A percentile compares a stretch with the other conserved stretches of the same genome.
Evolutionary conservation across 192 early-diverging fungal genomes (phyloP).

Genomic region (Coemansia sp.): DNA sequence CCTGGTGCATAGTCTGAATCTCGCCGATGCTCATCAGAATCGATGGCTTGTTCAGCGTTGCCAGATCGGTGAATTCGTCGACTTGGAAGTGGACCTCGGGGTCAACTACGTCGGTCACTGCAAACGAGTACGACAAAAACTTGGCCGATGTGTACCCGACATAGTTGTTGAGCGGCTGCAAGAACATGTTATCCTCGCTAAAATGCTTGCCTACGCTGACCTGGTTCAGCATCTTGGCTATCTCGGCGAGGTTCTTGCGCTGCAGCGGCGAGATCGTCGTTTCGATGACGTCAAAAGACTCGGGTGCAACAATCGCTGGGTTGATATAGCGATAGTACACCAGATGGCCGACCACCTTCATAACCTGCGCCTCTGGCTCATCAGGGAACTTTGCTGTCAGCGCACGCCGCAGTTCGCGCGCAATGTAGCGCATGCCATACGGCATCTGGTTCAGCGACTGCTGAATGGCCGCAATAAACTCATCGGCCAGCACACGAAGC

Average conservation of each 20-base stretch:
- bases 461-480: slow-evolving; percentile 81
- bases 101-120: slow-evolving; percentile 80
- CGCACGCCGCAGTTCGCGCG: slow-evolving; percentile 78
- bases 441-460: slow-evolving; percentile 84
- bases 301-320: slow-evolving; percentile 96
- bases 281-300: slow-evolving; percentile 94
- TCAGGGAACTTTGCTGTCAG: slow-evolving; percentile 82
- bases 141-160: slow-evolving; percentile 71
- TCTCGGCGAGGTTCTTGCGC: slow-evolving; percentile 95
- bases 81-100: slow-evolving; percentile 90
- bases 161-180: slow-evolving; percentile 78
- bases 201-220: slow-evolving; percentile 88
- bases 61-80: slow-evolving; percentile 83
- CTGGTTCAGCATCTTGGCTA: slow-evolving; percentile 93
- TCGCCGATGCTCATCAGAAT: slow-evolving; percentile 91
- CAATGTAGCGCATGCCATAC: slow-evolving; percentile 94
- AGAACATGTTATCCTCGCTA: slow-evolving; percentile 67
- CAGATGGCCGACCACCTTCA: slow-evolving; percentile 88
- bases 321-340: slow-evolving; percentile 99
- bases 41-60: slow-evolving; percentile 74
- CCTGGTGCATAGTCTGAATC: slow-evolving; percentile 86
- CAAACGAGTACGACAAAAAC: slow-evolving; percentile 85
- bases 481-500: slow-evolving; percentile 77
- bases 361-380: slow-evolving; percentile 75
- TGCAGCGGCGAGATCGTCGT: slow-evolving; percentile 78